These are phyloP conservation scores for Fusarium sp. DNA, from an alignment of 2,329 filamentous ascomycete species.

Conservation along the genomic window DNA sequence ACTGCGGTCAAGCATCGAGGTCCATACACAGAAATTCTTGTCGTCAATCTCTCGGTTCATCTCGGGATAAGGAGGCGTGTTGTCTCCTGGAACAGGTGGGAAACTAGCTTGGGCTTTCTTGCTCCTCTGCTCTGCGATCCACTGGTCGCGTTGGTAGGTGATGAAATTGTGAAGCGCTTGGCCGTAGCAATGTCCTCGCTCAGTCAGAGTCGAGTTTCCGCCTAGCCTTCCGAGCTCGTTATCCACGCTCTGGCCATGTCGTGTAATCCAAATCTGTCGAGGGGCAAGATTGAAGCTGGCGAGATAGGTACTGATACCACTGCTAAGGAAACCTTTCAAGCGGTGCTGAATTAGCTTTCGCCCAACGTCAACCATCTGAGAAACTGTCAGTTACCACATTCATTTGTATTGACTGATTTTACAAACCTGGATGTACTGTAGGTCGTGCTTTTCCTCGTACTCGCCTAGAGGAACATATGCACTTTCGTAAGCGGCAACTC, in stretches of 20 bases:
- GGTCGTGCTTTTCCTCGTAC: conserved; percentile 88
- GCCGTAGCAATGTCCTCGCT: conserved; percentile 83
- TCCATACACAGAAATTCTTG: conserved; percentile 98
- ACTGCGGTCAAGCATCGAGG: conserved; percentile 92
- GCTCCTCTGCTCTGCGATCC: conserved; percentile 85
- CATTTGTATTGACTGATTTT: neutral
- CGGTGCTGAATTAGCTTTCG: conserved; percentile 93
- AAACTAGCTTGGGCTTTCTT: conserved; percentile 83
- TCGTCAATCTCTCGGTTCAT: conserved; percentile 76
- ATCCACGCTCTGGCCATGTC: conserved; percentile 91
- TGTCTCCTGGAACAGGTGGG: conserved; percentile 90
- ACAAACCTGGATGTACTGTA: conserved; percentile 87
- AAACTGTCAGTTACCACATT: conserved; percentile 43
- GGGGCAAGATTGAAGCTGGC: conserved; percentile 97
- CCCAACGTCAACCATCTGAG: conserved; percentile 93
- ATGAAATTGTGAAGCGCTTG: conserved; percentile 86
- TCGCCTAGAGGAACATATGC: conserved; percentile 91
- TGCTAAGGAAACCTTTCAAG: conserved; percentile 90
- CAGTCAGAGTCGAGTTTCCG: conserved; percentile 86
- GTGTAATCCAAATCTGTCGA: conserved; percentile 97
- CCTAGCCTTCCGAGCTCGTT: conserved; percentile 91
- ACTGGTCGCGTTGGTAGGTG: conserved; percentile 80
- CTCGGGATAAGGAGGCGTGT: conserved; percentile 94
- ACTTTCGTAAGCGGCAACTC: conserved; percentile 92
- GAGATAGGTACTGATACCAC: conserved; percentile 92